A percentile compares a stretch with the other conserved stretches of the same genome.
Evolutionary conservation across 768 basidiomycete species (phyloP).

Genomic region (Asterophora lycoperdoides): DNA sequence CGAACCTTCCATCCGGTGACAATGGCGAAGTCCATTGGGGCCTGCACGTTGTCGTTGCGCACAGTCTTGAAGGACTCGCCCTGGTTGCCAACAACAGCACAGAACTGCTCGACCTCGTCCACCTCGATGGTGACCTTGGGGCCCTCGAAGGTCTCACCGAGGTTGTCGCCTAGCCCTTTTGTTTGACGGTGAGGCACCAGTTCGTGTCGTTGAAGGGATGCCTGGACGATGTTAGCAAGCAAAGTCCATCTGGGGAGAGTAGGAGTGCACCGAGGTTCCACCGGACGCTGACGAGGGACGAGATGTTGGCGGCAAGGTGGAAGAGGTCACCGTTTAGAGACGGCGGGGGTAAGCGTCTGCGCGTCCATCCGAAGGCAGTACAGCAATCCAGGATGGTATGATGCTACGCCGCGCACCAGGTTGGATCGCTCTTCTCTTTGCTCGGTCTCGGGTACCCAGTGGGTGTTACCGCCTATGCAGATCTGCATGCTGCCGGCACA

Average conservation of each 20-base stretch:
- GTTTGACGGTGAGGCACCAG: conserved; percentile 50
- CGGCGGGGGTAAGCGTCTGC: conserved; percentile 63
- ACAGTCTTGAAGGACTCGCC: conserved; percentile 84
- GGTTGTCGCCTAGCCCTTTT: conserved; percentile 56
- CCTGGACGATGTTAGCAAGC: conserved; percentile 15
- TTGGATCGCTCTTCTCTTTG: conserved; percentile 32
- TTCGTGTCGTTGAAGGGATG: conserved; percentile 65
- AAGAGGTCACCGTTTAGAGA: conserved; percentile 65
- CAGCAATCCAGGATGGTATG: no score
- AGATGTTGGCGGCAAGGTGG: conserved; percentile 59
- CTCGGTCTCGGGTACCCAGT: conserved; percentile 41
- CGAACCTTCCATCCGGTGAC: conserved; percentile 97
- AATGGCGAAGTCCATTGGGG: conserved; percentile 99
- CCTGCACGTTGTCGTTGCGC: conserved; percentile 65
- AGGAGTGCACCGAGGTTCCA: conserved; percentile 54
- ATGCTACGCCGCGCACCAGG: conserved; percentile 15
- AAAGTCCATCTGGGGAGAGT: no score
- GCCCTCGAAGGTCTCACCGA: conserved; percentile 76
- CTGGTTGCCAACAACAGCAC: conserved; percentile 89
- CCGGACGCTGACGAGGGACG: conserved; percentile 50
- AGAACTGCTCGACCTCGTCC: conserved; percentile 81
- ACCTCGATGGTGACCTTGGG: conserved; percentile 82
- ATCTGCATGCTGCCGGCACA: conserved; percentile 53
- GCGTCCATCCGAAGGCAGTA: neutral
- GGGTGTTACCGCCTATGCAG: conserved; percentile 66